phyloP scores from a whole-genome alignment of 2,329 filamentous ascomycete genomes.

The Penicillium vulpinum region DNA sequence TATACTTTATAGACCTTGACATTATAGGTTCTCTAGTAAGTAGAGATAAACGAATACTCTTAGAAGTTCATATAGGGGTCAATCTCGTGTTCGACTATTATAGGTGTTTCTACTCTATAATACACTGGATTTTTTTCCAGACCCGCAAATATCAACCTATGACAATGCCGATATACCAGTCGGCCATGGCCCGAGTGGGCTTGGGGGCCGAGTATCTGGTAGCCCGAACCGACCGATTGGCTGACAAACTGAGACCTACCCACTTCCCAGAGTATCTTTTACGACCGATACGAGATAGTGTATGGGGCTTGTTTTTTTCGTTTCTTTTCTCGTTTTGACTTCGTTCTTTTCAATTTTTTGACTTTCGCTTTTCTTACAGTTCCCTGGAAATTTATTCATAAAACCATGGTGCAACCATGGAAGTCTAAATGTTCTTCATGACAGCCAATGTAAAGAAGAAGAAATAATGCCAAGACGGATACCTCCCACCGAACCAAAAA shows the following conservation, averaged over 20 bases:
- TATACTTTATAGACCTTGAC: too few relatives aligned
- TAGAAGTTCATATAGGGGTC: too few relatives aligned
- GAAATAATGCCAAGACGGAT: not conserved
- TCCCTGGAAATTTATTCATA: too few relatives aligned
- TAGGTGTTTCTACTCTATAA: not conserved
- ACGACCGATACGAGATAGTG: not conserved
- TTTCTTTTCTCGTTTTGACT: not conserved
- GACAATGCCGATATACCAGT: not conserved
- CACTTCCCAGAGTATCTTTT: too few relatives aligned
- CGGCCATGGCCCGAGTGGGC: not conserved
- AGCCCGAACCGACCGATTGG: not conserved
- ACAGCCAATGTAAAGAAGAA: not conserved
- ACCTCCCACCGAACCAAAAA: not conserved
- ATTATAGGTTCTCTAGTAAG: too few relatives aligned
- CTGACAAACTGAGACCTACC: not conserved
- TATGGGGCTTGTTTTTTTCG: too few relatives aligned
- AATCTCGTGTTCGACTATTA: too few relatives aligned
- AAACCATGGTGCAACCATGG: too few relatives aligned
- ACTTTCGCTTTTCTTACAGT: not conserved
- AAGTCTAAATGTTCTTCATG: not conserved
- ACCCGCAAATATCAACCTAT: slow-evolving; percentile 3
- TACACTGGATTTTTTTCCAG: not conserved
- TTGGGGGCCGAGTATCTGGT: not conserved
- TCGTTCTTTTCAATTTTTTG: not conserved
- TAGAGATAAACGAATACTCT: too few relatives aligned